These are phyloP conservation scores for Myxozyma sirexii DNA, from an alignment of 805 yeast species.

Conservation along the genomic window DNA sequence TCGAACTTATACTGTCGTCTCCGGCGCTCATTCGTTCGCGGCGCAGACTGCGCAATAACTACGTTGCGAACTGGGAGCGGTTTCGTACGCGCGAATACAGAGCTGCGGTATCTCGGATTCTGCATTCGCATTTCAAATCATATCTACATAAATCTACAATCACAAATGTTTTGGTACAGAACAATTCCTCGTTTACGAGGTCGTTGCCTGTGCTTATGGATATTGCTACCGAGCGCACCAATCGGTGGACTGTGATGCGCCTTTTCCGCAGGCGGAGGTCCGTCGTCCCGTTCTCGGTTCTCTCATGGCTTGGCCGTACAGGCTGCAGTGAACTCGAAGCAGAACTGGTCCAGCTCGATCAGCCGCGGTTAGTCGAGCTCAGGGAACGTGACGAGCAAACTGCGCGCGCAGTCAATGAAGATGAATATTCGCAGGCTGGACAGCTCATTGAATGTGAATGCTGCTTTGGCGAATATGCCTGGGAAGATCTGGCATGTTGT, in stretches of 20 bases:
- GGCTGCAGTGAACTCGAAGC: conserved; percentile 27
- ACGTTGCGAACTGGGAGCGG: conserved; percentile 19
- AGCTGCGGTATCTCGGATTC: conserved; percentile 14
- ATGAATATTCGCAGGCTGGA: conserved; percentile 20
- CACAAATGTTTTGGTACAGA: conserved; percentile 22
- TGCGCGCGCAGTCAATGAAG: conserved; percentile 25
- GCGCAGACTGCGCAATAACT: conserved; percentile 14
- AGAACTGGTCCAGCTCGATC: conserved; percentile 15
- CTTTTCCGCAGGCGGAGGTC: conserved; percentile 7
- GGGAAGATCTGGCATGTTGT: conserved; percentile 34
- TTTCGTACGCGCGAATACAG: conserved; percentile 29
- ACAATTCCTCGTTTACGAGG: conserved; percentile 23
- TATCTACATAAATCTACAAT: conserved; percentile 19
- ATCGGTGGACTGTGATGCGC: conserved; percentile 18
- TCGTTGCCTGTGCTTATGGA: conserved; percentile 19
- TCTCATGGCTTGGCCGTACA: conserved; percentile 8
- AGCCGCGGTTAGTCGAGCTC: conserved; percentile 4
- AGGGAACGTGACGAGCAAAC: conserved; percentile 9
- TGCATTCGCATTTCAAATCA: conserved; percentile 12
- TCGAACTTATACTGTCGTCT: conserved; percentile 24
- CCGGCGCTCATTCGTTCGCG: conserved; percentile 19
- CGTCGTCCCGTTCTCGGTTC: conserved; percentile 2
- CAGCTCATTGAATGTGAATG: conserved; percentile 34
- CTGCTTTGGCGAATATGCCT: conserved; percentile 33
- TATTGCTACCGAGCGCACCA: conserved; percentile 16